Evolutionary conservation across 2,329 filamentous ascomycete species (phyloP), one percentile per base, ranked within the genome.

Genomic region (Sclerotinia sclerotiorum): DNA sequence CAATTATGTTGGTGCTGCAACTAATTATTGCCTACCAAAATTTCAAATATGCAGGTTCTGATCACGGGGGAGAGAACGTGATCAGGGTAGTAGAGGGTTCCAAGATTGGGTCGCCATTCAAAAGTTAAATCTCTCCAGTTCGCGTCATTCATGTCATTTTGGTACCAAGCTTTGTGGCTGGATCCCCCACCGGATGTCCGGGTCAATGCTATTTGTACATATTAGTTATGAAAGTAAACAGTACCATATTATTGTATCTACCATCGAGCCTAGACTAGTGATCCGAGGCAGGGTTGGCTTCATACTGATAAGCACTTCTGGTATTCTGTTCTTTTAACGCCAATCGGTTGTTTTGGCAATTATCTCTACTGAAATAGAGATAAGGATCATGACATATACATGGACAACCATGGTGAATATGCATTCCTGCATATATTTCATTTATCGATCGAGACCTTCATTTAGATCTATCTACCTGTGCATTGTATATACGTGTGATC

Each of bases 231-330:
- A 7, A 35, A 61, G 44, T 35, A 17, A 35, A 61, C 32, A 8
- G 13, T 63, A n/a, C 29, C 15, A 27, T 27, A 5, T 5, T 51
- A 13, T 24, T 21, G 8, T 19, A 39, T 35, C 11, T 13, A 6
- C 8, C 3, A 32, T 35, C 44, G 13, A 61, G 10, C 13, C 11
- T 42, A 79, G 89, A 80, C 71, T 89, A 19, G 13, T 7, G 7
- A 42, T 27, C 24, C n/a, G 13, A 44, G 15, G 39, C 10, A 27
- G 10, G 0, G 8, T 11, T 35, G 2, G 13, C 44, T 35, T 24
- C 10, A n/a, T 3, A 32, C 27, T 24, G 21, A 35, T n/a, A 48
- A 61, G 7, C 15, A 24, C 44, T 21, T 7, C 44, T 49, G 58
- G 10, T 4, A 6, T 56, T 11, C 13, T 21, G 13, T 61, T 27